Conservation (phyloP, 164 flowering plant genomes). For the Berberis thunbergii region DNA sequence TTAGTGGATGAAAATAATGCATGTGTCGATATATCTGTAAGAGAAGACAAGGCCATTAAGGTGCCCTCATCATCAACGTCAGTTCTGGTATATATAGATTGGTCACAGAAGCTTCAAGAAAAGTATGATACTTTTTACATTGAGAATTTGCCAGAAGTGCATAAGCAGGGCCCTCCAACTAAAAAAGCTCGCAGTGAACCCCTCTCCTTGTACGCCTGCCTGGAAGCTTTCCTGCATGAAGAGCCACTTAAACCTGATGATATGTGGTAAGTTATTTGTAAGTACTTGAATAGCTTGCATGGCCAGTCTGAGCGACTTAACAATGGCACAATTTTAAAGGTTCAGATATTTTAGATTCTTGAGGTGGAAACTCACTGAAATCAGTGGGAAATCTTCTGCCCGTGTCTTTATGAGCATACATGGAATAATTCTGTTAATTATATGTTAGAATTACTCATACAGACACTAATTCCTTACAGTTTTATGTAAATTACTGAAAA, state of each 20-base stretch:
- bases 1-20: conserved; percentile 70
- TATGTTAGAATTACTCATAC: too few relatives aligned
- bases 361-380: too few relatives aligned
- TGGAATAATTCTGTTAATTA: too few relatives aligned
- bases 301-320: not conserved
- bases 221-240: conserved; percentile 93
- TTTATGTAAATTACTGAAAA: not conserved
- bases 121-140: conserved; percentile 55
- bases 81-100: conserved; percentile 60
- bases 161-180: conserved; percentile 48
- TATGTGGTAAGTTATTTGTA: conserved; percentile 70
- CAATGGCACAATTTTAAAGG: too few relatives aligned
- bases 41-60: conserved; percentile 52
- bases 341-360: too few relatives aligned
- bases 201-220: conserved; percentile 80
- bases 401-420: too few relatives aligned
- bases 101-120: conserved; percentile 66
- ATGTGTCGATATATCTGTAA: conserved; percentile 60
- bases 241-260: conserved; percentile 98
- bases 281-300: not conserved
- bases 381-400: too few relatives aligned
- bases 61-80: conserved; percentile 45
- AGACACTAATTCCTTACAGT: not conserved
- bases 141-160: conserved; percentile 80
- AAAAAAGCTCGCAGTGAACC: conserved; percentile 92